phyloP scores from a whole-genome alignment of 208 protist species.

The Trypanosoma scelopori region DNA sequence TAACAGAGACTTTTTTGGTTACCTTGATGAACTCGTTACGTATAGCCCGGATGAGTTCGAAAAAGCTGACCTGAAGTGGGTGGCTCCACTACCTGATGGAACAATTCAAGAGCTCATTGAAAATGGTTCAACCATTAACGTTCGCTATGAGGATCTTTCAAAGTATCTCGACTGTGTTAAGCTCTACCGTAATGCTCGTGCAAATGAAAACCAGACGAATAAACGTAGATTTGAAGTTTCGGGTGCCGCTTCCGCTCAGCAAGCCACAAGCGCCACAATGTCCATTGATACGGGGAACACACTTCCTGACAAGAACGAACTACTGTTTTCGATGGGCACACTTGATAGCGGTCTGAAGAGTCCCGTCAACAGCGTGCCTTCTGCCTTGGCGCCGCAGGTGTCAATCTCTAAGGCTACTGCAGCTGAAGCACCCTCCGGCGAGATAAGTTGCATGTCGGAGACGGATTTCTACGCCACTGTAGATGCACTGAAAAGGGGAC shows the following conservation, averaged over 20 bases:
- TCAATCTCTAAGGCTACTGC: not conserved
- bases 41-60: slow-evolving; percentile 43
- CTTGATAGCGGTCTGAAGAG: slow-evolving; percentile 8
- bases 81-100: slow-evolving; percentile 50
- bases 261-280: slow-evolving; percentile 5
- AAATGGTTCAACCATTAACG: slow-evolving; percentile 41
- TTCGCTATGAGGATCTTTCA: slow-evolving; percentile 56
- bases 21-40: slow-evolving; percentile 51
- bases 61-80: slow-evolving; percentile 60
- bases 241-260: not conserved
- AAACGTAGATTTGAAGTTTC: not conserved
- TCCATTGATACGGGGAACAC: not conserved
- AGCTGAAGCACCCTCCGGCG: not conserved
- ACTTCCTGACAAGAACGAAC: not conserved
- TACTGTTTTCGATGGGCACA: not conserved
- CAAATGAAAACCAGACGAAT: slow-evolving; percentile 2
- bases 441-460: slow-evolving; percentile 8
- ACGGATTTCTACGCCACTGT: slow-evolving; percentile 56
- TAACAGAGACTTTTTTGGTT: slow-evolving; percentile 55
- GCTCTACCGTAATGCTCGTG: slow-evolving; percentile 41
- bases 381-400: not conserved
- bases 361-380: not conserved
- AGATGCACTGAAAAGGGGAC: slow-evolving; percentile 36
- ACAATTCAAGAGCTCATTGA: slow-evolving; percentile 65
- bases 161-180: slow-evolving; percentile 45